Conservation (phyloP, 176 grass and related monocot species). For the Musa itinerans region DNA sequence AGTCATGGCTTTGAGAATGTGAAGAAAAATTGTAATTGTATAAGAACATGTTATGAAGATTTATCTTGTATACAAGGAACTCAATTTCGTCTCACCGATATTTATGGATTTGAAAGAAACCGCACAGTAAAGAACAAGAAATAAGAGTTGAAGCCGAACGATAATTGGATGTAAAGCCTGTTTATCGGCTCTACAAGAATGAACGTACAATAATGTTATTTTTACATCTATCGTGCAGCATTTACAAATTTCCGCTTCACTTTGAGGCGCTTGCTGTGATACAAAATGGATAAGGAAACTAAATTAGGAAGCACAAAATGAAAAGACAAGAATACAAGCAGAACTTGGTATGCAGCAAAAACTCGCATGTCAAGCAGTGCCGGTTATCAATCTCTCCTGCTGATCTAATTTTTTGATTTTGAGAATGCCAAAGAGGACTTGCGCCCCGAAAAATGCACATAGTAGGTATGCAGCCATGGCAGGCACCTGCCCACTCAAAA, state of each 20-base stretch:
- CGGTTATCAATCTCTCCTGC: constrained; percentile 88
- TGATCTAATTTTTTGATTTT: constrained; percentile 88
- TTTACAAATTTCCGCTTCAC: background rate
- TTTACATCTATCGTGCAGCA: background rate
- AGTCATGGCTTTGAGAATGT: too few species aligned
- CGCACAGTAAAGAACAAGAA: too few species aligned
- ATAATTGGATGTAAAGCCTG: background rate
- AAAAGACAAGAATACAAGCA: background rate
- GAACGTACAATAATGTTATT: background rate
- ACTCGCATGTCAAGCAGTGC: constrained; percentile 46
- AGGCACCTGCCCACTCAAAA: constrained; percentile 41
- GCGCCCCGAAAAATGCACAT: constrained; percentile 66
- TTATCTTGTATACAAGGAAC: too few species aligned
- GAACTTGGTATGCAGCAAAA: background rate
- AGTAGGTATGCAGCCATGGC: constrained; percentile 57
- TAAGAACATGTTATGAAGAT: too few species aligned
- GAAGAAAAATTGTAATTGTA: too few species aligned
- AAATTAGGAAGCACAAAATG: background rate
- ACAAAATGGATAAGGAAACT: background rate
- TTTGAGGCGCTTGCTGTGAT: background rate
- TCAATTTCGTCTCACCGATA: too few species aligned
- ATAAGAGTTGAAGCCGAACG: too few species aligned
- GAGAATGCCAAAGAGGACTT: constrained; percentile 66
- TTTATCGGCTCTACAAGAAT: constrained; percentile 1
- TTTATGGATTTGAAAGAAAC: too few species aligned